These are phyloP conservation scores for Cladobotryum protrusum DNA, from an alignment of 2,329 filamentous ascomycete species.

Conservation along the genomic window DNA sequence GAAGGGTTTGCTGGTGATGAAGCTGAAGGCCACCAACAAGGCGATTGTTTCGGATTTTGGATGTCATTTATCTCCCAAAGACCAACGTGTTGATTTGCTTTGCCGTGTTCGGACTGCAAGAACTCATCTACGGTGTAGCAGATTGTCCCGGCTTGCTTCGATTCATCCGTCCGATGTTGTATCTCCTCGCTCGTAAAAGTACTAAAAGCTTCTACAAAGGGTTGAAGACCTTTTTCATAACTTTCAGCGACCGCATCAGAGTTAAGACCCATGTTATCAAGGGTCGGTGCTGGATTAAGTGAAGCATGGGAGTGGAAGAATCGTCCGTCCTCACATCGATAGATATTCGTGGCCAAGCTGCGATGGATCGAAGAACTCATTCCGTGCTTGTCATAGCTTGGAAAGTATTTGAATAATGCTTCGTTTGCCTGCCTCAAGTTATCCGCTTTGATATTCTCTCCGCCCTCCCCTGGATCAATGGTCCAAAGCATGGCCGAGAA, in stretches of 20 bases:
- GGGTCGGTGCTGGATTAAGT: conserved; percentile 15
- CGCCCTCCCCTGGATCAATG: conserved; percentile 4
- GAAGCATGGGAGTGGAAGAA: conserved; percentile 20
- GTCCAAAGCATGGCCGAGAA: conserved; percentile 8
- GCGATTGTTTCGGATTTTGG: conserved; percentile 6
- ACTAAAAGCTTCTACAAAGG: conserved; percentile 11
- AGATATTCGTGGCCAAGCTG: conserved; percentile 19
- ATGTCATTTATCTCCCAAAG: conserved; percentile 5
- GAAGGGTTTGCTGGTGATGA: background rate
- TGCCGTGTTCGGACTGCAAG: conserved; percentile 21
- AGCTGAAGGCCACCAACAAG: conserved; percentile 9
- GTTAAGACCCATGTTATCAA: conserved; percentile 14
- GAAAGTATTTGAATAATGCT: conserved; percentile 1
- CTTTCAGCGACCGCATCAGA: conserved; percentile 10
- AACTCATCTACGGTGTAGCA: conserved; percentile 22
- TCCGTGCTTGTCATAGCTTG: conserved; percentile 3
- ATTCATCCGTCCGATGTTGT: conserved; percentile 15
- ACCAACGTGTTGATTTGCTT: conserved; percentile 12
- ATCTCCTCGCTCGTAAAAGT: conserved; percentile 11
- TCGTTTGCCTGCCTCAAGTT: conserved; percentile 1
- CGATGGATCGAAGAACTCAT: conserved; percentile 13
- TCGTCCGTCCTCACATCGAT: conserved; percentile 15
- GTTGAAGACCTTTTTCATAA: conserved; percentile 12
- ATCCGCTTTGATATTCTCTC: background rate
- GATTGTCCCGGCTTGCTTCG: conserved; percentile 21